Percentiles rank a stretch among this genome's conserved stretches.
Evolutionary conservation across 2,329 filamentous ascomycete species (phyloP).

Genomic region (Claviceps purpurea): DNA sequence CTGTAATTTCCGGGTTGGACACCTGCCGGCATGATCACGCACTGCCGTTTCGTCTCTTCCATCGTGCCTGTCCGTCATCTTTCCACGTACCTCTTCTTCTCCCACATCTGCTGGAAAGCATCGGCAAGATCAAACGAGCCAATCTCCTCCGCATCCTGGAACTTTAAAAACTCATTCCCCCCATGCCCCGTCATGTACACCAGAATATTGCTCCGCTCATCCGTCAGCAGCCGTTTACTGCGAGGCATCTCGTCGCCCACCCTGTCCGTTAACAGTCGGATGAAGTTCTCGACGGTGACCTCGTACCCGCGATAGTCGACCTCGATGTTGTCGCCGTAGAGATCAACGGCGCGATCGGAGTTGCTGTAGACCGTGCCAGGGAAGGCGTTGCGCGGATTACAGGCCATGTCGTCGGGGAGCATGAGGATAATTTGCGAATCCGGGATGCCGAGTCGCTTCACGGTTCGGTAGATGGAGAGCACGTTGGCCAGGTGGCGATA

Average conservation of each 20-base stretch:
- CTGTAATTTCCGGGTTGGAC: no score
- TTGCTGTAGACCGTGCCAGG: constrained; percentile 98
- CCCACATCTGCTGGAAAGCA: constrained; percentile 99
- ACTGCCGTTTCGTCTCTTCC: neutral
- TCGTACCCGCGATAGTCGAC: constrained; percentile 97
- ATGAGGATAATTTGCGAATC: constrained; percentile 99
- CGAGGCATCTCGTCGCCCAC: constrained; percentile 89
- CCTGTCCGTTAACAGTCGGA: constrained; percentile 83
- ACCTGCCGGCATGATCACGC: no score
- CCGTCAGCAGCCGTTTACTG: constrained; percentile 85
- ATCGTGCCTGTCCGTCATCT: neutral
- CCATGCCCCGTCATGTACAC: constrained; percentile 99
- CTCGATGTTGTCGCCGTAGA: constrained; percentile 98
- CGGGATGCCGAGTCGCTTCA: constrained; percentile 93
- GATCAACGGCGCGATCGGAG: constrained; percentile 83
- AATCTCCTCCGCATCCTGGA: constrained; percentile 96
- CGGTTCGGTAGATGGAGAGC: constrained; percentile 90
- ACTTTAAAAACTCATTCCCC: constrained; percentile 95
- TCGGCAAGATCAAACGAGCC: constrained; percentile 91
- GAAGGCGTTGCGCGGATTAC: constrained; percentile 96
- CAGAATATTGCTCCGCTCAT: constrained; percentile 90
- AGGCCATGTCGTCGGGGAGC: constrained; percentile 99
- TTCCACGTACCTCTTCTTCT: constrained; percentile 71
- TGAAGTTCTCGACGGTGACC: constrained; percentile 98
- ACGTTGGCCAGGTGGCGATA: constrained; percentile 98